A percentile compares a stretch with the other conserved stretches of the same genome.
Conservation (phyloP, 306 rosid genomes). For the Pyrus pyrifolia region DNA sequence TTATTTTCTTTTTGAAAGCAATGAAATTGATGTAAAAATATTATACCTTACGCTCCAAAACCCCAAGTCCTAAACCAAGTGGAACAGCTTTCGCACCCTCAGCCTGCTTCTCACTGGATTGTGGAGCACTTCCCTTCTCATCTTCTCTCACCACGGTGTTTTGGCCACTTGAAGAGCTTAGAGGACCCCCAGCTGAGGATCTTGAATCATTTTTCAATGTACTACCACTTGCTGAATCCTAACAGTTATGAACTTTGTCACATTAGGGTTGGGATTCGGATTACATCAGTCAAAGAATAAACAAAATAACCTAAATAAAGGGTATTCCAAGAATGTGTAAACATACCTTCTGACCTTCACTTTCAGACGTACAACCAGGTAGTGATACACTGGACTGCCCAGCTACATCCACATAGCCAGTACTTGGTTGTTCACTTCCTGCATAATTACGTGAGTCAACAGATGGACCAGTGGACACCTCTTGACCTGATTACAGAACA, state of each 20-base stretch:
- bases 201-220: slow-evolving; percentile 37
- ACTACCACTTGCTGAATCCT: slow-evolving; percentile 32
- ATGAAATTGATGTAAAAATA: neutral
- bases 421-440: slow-evolving; percentile 42
- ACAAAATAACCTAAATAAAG: neutral
- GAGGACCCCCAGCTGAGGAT: slow-evolving; percentile 36
- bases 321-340: slow-evolving; percentile 4
- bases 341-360: slow-evolving; percentile 38
- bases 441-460: slow-evolving; percentile 21
- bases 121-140: slow-evolving; percentile 26
- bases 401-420: slow-evolving; percentile 18
- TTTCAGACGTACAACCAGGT: slow-evolving; percentile 35
- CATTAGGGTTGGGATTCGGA: slow-evolving; percentile 27
- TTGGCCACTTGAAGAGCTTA: slow-evolving; percentile 41
- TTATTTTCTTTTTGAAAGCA: neutral
- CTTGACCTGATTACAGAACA: slow-evolving; percentile 44
- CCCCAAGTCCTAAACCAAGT: slow-evolving; percentile 76
- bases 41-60: slow-evolving; percentile 76
- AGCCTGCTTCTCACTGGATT: slow-evolving; percentile 37
- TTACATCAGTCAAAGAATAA: slow-evolving; percentile 19
- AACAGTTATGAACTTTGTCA: slow-evolving; percentile 25
- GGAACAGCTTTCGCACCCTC: slow-evolving; percentile 60
- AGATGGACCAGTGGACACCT: slow-evolving; percentile 37
- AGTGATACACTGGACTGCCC: slow-evolving; percentile 28
- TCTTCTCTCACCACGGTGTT: slow-evolving; percentile 27